Evolutionary conservation across 306 rosid species (phyloP), one percentile per base, ranked within the genome.

Genomic region (Rosa lucieae): DNA sequence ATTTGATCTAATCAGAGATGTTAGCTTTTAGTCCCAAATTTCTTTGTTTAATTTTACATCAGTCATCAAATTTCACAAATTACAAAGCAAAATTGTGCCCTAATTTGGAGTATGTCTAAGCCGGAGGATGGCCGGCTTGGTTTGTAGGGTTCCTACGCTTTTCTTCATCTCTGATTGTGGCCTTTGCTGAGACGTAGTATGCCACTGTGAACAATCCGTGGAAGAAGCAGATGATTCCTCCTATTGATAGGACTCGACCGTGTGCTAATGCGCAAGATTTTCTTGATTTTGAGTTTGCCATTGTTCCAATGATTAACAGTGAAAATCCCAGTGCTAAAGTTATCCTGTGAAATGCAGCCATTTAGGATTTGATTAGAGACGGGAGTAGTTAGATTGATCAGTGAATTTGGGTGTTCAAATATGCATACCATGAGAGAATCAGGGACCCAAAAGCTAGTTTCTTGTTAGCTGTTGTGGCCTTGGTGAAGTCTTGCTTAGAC

Each of bases 151-250:
- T 67, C 21, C 44, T 52, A 14, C 15, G 77, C 4, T 26, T 67
- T 42, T 58, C 81, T 29, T 80, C 84, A 61, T 91, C 95, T 76
- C 63, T 82, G 47, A 2, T 17, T 8, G 85, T 23, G 5, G 94
- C 92, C 0, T 82, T 78, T 74, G 81, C 89, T 1, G 90, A 90
- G 77, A 91, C 78, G 52, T 85, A 88, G 66, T 88, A 95, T 10
- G 81, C 89, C 4, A 91, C 78, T 3, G 81, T 82, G 74, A 92
- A 83, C 59, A 91, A n/a, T 63, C 88, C 96, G 10, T 95, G 98
- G 63, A 92, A 39, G 85, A 90, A 95, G 65, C 98, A 95, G 47
- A 91, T 18, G 70, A 95, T 85, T 61, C 99, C 99, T 70, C 99
- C 96, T 0, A 89, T 86, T 0, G 90, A 89, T 42, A 95, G 77